phyloP scores from a whole-genome alignment of 2,329 filamentous ascomycete genomes.

The Canariomyces notabilis region DNA sequence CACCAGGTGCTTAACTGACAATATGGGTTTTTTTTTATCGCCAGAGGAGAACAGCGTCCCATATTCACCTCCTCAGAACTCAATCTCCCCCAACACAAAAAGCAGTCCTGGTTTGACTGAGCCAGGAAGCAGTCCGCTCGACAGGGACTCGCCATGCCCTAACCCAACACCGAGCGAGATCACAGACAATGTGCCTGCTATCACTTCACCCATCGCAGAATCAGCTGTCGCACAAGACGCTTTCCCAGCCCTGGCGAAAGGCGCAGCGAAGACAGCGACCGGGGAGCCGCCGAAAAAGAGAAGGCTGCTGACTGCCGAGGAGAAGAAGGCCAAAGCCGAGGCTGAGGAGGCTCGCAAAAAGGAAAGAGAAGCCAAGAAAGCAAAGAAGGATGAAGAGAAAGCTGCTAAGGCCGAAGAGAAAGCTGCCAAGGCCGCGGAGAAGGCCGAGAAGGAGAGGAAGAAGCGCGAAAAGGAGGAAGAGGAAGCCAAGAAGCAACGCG shows the following conservation, averaged over 20 bases:
- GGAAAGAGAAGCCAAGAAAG: slow-evolving; percentile 33
- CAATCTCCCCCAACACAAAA: slow-evolving; percentile 14
- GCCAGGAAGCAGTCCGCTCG: slow-evolving; percentile 37
- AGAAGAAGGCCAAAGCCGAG: slow-evolving; percentile 35
- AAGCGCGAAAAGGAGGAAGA: slow-evolving; percentile 50
- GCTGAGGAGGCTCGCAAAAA: slow-evolving; percentile 35
- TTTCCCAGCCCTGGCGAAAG: slow-evolving; percentile 6
- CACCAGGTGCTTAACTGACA: neutral
- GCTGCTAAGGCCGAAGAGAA: slow-evolving; percentile 32
- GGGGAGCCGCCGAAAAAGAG: slow-evolving; percentile 38
- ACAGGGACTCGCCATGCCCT: slow-evolving; percentile 34
- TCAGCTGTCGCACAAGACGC: neutral
- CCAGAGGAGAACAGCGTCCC: slow-evolving; percentile 21
- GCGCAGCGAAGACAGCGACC: slow-evolving; percentile 10
- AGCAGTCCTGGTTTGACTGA: slow-evolving; percentile 38
- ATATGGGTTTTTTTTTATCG: no score
- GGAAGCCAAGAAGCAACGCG: slow-evolving; percentile 45
- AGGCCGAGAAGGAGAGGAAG: slow-evolving; percentile 32
- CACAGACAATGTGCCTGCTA: slow-evolving; percentile 13
- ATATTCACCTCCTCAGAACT: neutral
- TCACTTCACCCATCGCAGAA: slow-evolving; percentile 10
- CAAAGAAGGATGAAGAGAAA: slow-evolving; percentile 35
- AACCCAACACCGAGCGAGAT: slow-evolving; percentile 28
- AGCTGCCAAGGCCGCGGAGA: slow-evolving; percentile 31
- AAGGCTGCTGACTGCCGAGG: slow-evolving; percentile 42